Evolutionary conservation across 164 flowering plant species (phyloP).

Genomic region (Umbilicus rupestris): DNA sequence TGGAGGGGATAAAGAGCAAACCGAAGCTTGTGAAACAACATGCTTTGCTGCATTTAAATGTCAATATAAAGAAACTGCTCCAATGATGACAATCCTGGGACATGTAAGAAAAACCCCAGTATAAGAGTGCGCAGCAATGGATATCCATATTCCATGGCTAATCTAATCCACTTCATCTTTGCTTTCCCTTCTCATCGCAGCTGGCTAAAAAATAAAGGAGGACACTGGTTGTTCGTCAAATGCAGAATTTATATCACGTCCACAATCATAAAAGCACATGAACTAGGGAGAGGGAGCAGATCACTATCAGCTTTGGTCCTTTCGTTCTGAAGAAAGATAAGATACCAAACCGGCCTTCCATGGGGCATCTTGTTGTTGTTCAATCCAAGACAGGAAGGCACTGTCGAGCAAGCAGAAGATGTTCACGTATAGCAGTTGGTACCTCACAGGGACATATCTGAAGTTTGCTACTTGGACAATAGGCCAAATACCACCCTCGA

Average conservation of each 20-base stretch:
- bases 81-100: too few relatives aligned
- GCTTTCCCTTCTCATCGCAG: too few relatives aligned
- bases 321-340: conserved; percentile 17
- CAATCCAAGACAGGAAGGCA: conserved; percentile 57
- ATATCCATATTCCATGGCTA: too few relatives aligned
- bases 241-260: not conserved
- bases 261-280: not conserved
- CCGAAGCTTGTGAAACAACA: too few relatives aligned
- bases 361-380: conserved; percentile 76
- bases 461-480: conserved; percentile 69
- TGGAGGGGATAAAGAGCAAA: too few relatives aligned
- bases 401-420: conserved; percentile 82
- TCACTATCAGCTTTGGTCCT: conserved; percentile 15
- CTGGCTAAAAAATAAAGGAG: not conserved
- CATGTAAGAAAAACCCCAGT: too few relatives aligned
- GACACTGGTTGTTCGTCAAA: not conserved
- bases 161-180: too few relatives aligned
- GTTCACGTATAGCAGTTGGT: conserved; percentile 87
- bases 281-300: not conserved
- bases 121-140: too few relatives aligned
- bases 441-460: conserved; percentile 65
- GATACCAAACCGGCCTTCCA: conserved; percentile 33
- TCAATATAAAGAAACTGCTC: too few relatives aligned
- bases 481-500: conserved; percentile 88
- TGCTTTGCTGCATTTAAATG: too few relatives aligned